phyloP scores from a whole-genome alignment of 148 eudicot species.

The Nyssa sinensis region DNA sequence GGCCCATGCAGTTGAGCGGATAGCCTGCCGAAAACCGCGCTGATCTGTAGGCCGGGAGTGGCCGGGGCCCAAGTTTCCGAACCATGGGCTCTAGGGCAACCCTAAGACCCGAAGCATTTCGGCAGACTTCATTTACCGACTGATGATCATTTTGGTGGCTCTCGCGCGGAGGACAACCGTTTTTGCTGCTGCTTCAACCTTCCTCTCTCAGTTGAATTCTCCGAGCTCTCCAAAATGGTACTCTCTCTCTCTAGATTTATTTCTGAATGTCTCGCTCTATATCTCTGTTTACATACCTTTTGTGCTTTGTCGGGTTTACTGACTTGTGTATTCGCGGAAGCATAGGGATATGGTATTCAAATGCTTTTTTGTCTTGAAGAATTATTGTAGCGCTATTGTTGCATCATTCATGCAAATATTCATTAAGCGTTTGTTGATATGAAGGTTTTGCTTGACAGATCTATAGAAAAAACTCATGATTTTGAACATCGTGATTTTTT shows the following conservation, averaged over 20 bases:
- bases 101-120: no score
- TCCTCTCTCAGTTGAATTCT: background rate
- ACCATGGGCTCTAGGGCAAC: background rate
- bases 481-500: background rate
- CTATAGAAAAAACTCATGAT: background rate
- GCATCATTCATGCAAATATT: background rate
- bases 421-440: background rate
- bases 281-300: background rate
- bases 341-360: no score
- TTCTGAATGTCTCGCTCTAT: background rate
- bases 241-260: background rate
- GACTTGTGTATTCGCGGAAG: no score
- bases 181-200: slow-evolving; percentile 1
- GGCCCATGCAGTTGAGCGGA: no score
- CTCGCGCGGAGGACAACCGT: no score
- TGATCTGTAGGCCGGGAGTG: no score
- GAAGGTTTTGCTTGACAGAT: background rate
- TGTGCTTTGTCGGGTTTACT: no score
- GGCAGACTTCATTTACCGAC: background rate
- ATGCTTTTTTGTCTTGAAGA: no score
- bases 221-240: slow-evolving; percentile 7
- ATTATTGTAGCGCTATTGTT: no score
- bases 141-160: no score
- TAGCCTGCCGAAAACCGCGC: no score
- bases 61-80: background rate